Evolutionary conservation across 2,329 filamentous ascomycete species (phyloP), one percentile per base, ranked within the genome.

Genomic region (Aureobasidium leucospermi): DNA sequence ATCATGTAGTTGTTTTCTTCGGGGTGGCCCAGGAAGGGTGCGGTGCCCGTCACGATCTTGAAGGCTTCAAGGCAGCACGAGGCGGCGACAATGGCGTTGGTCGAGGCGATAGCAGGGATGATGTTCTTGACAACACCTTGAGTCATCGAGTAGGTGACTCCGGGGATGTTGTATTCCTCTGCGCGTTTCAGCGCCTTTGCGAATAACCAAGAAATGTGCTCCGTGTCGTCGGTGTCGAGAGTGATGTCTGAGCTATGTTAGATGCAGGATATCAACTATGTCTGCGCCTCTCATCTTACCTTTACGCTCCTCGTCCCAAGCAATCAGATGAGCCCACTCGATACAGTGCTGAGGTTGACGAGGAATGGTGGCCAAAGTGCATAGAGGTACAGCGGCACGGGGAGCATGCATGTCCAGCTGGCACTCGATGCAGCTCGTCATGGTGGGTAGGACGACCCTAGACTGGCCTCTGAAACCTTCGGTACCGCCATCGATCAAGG

Each of bases 41-140:
- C 94, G 39, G 87, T 84, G 51, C 81, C 85, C 13, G 90, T 96
- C 43, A 88, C 89, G 63, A 99, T 89, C 76, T 99, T 99, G 76
- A 97, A 85, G 1, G 92, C 93, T 74, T 99, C 94, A 65, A 96
- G 97, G 74, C 94, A 97, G 74, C 93, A 97, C 56, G 89, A 88
- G 1, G 93, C 94, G 1, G 94, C 94, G 64, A 99, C 89, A 67
- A 99, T 94, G 60, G 94, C 93, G 71, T 99, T 99, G 6, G 94
- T 99, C 1, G 91, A 96, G 16, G 94, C 94, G 68, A 99, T 99
- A 31, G 94, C 95, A 0, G 94, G 94, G 63, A 99, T 99, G 73
- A 99, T 99, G 75, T 99, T 99, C 76, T 99, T 99, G 68, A 99
- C 90, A 2, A 97, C 95, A 60, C 94, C 95, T 72, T 99, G 94